Percentiles rank a stretch among this genome's conserved stretches.
phyloP scores from a whole-genome alignment of 176 grass and related monocot species.

The Avena atlantica region DNA sequence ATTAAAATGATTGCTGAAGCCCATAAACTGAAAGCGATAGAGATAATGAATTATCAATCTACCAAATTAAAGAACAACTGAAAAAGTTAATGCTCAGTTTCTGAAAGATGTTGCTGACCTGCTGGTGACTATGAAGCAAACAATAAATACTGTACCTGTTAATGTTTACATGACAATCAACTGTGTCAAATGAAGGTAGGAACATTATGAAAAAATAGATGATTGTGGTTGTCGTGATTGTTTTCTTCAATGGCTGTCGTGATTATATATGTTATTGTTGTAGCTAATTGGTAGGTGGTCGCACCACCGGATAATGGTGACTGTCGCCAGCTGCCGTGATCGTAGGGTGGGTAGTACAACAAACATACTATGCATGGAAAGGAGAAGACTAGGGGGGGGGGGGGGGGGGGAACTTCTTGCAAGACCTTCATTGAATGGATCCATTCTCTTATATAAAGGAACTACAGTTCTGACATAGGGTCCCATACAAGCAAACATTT shows the following conservation, averaged over 20 bases:
- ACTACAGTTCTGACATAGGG: neutral
- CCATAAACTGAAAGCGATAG: constrained; percentile 78
- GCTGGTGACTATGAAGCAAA: constrained; percentile 79
- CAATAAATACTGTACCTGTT: constrained; percentile 88
- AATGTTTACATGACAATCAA: constrained; percentile 35
- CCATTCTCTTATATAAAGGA: constrained; percentile 6
- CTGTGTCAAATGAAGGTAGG: constrained; percentile 37
- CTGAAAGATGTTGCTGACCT: constrained; percentile 58
- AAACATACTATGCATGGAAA: neutral
- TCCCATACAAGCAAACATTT: neutral
- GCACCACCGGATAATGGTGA: neutral
- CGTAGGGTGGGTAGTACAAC: neutral
- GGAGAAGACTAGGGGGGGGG: neutral
- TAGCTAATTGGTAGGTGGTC: neutral
- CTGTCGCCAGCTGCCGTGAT: neutral
- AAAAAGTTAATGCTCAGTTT: constrained; percentile 35
- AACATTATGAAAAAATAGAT: neutral
- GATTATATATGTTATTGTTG: neutral
- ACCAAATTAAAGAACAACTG: constrained; percentile 20
- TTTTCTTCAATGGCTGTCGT: neutral
- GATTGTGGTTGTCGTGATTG: neutral
- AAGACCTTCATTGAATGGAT: neutral
- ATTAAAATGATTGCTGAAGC: constrained; percentile 82
- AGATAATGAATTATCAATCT: constrained; percentile 43
- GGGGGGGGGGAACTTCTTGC: neutral